Percentiles rank a stretch among this genome's conserved stretches.
Conservation (phyloP, 1,284 basidiomycete species). For the Boletellus deceptivus region DNA sequence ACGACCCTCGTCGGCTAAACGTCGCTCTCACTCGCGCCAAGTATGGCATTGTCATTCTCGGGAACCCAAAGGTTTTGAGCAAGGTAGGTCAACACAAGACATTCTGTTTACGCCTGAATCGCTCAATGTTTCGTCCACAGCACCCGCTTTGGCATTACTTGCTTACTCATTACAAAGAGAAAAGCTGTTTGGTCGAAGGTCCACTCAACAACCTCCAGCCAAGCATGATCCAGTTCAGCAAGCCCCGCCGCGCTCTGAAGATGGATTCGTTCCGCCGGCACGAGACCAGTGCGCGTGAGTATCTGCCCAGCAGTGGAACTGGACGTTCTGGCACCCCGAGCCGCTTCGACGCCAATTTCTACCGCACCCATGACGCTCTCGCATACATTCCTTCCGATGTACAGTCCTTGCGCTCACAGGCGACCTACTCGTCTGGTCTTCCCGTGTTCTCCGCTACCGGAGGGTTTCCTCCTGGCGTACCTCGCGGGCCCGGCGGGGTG, state of each 20-base stretch:
- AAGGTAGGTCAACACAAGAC: constrained; percentile 61
- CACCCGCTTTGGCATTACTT: constrained; percentile 99
- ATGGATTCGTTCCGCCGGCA: constrained; percentile 91
- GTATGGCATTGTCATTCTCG: constrained; percentile 96
- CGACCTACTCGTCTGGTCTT: constrained; percentile 87
- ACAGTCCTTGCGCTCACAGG: constrained; percentile 91
- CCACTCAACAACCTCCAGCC: constrained; percentile 94
- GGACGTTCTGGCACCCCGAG: constrained; percentile 78
- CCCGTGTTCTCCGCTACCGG: constrained; percentile 77
- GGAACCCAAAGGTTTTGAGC: constrained; percentile 98
- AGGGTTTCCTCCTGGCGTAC: constrained; percentile 64
- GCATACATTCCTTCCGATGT: constrained; percentile 94
- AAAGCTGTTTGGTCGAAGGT: constrained; percentile 91
- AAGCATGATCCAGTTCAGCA: constrained; percentile 99
- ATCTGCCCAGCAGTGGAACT: constrained; percentile 38
- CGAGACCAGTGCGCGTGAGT: constrained; percentile 82
- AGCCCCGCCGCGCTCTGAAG: constrained; percentile 83
- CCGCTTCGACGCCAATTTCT: constrained; percentile 93
- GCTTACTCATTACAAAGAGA: constrained; percentile 98
- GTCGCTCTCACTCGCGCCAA: constrained; percentile 97
- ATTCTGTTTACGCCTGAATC: constrained; percentile 10
- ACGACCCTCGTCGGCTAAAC: constrained; percentile 94
- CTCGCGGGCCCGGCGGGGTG: constrained; percentile 48
- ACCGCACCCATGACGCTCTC: constrained; percentile 91
- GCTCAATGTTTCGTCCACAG: constrained; percentile 41